Evolutionary conservation across 208 protist genomes (phyloP).

Genomic region (Acanthamoeba healyi): DNA sequence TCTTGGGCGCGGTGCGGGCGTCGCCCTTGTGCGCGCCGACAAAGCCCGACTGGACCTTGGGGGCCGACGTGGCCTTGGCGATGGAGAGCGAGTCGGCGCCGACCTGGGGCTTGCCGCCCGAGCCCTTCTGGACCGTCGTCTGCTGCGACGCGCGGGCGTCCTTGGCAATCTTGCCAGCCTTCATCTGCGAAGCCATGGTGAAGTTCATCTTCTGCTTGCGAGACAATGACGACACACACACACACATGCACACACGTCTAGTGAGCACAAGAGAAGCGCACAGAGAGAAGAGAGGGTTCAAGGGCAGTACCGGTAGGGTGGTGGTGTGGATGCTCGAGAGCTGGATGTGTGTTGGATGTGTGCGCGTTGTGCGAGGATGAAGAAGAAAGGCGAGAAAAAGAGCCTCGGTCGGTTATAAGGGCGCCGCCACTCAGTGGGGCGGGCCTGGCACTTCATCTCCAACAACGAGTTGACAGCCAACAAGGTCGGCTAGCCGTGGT

Average conservation of each 20-base stretch:
- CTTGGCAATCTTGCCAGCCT: conserved; percentile 64
- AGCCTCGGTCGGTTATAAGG: background rate
- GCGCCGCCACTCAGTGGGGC: no score
- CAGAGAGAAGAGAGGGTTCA: no score
- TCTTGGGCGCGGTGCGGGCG: conserved; percentile 20
- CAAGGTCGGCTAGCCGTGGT: background rate
- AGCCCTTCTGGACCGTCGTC: conserved; percentile 30
- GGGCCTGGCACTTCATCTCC: no score
- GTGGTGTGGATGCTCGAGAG: no score
- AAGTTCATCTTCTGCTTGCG: conserved; percentile 36
- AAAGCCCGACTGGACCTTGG: conserved; percentile 56
- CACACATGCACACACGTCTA: background rate
- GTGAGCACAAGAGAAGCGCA: background rate
- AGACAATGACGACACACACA: background rate
- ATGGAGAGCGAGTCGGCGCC: conserved; percentile 47
- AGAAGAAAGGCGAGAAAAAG: background rate
- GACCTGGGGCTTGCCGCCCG: conserved; percentile 43
- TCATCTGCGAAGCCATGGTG: conserved; percentile 63
- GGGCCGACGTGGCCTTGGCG: conserved; percentile 33
- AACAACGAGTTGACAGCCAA: no score
- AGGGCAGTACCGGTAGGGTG: no score
- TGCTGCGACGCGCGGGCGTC: conserved; percentile 49
- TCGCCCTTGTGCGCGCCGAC: conserved; percentile 47
- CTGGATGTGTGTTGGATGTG: no score
- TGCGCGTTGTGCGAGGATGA: no score